Evolutionary conservation across 371 early-diverging fungal species (phyloP).

Genomic region (Cokeromyces recurvatus): DNA sequence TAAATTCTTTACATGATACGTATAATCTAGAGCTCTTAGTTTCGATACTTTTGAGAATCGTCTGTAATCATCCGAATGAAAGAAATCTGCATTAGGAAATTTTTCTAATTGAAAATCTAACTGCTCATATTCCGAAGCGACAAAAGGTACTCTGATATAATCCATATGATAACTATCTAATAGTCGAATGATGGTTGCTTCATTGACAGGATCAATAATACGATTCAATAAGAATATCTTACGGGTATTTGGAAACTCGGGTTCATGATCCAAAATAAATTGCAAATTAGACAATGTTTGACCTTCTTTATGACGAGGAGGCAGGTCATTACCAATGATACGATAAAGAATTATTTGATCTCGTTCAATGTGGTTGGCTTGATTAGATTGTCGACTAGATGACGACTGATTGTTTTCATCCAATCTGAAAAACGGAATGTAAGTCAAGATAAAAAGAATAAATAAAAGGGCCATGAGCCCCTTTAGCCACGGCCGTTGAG

Average conservation of each 20-base stretch:
- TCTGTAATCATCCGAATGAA: conserved; percentile 61
- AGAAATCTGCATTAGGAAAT: conserved; percentile 63
- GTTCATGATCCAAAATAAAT: conserved; percentile 66
- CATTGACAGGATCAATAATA: conserved; percentile 58
- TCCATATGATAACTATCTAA: conserved; percentile 53
- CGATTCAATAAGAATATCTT: conserved; percentile 68
- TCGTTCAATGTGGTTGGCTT: conserved; percentile 9
- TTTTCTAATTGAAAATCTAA: conserved; percentile 61
- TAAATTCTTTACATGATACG: conserved; percentile 65
- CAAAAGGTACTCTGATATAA: conserved; percentile 60
- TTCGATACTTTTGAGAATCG: conserved; percentile 59
- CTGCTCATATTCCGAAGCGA: conserved; percentile 51
- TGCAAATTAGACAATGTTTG: conserved; percentile 65
- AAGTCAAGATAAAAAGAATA: conserved; percentile 23
- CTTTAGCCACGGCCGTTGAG: no score
- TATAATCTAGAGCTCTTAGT: conserved; percentile 57
- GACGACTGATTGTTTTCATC: conserved; percentile 3
- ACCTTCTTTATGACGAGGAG: conserved; percentile 65
- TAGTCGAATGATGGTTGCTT: conserved; percentile 52
- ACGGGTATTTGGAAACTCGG: conserved; percentile 52
- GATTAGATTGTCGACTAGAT: not conserved
- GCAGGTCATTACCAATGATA: conserved; percentile 69
- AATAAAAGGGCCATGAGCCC: no score
- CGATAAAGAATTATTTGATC: conserved; percentile 60
- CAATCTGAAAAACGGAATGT: conserved; percentile 15